phyloP scores from a whole-genome alignment of 768 basidiomycete species.

The Leccinum arenicola region DNA sequence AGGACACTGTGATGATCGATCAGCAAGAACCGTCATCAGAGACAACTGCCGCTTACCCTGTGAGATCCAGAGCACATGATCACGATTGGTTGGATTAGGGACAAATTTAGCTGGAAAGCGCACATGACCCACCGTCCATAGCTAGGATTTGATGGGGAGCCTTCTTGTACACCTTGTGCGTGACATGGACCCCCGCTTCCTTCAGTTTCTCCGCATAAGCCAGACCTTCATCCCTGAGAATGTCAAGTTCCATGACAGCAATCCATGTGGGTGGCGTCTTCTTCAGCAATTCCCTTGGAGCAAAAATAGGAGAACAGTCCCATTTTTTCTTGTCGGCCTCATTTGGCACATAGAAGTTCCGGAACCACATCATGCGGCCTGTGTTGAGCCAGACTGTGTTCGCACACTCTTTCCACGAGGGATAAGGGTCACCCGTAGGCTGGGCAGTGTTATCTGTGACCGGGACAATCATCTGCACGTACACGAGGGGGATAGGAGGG shows the following conservation, averaged over 20 bases:
- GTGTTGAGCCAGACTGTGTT: conserved; percentile 61
- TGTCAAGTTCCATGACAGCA: conserved; percentile 65
- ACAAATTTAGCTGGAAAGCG: neutral
- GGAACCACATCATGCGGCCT: conserved; percentile 74
- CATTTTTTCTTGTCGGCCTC: conserved; percentile 58
- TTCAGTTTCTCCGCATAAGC: conserved; percentile 59
- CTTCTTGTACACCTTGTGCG: conserved; percentile 55
- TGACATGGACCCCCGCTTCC: conserved; percentile 50
- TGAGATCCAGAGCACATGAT: neutral
- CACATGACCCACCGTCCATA: conserved; percentile 57
- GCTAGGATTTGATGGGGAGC: conserved; percentile 74
- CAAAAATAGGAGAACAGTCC: conserved; percentile 72
- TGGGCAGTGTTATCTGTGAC: conserved; percentile 72
- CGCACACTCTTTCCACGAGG: conserved; percentile 58
- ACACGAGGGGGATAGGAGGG: conserved; percentile 52
- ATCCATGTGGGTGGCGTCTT: conserved; percentile 63
- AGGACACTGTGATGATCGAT: conserved; percentile 32
- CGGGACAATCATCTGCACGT: conserved; percentile 70
- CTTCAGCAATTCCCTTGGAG: conserved; percentile 52
- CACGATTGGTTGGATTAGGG: neutral
- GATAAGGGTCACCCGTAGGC: conserved; percentile 36
- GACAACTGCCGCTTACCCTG: conserved; percentile 22
- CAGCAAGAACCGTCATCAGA: neutral
- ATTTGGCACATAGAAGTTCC: conserved; percentile 64
- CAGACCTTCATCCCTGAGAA: conserved; percentile 66